A percentile compares a stretch with the other conserved stretches of the same genome.
These are phyloP conservation scores for Rosa persica DNA, from an alignment of 306 rosid species.

Conservation along the genomic window DNA sequence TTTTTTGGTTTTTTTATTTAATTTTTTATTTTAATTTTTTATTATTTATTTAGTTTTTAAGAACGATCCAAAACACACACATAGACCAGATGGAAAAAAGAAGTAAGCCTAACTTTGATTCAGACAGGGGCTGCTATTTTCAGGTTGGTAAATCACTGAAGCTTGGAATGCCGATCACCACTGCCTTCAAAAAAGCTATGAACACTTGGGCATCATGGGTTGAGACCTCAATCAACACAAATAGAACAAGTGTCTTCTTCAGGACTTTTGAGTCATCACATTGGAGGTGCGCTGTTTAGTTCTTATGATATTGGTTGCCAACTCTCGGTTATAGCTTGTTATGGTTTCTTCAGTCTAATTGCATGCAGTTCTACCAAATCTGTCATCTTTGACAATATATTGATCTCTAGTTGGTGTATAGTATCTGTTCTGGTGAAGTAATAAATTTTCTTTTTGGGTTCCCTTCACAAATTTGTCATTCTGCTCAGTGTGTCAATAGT, in stretches of 20 bases:
- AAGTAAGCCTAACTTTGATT: conserved; percentile 25
- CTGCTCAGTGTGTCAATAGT: background rate
- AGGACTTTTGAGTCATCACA: conserved; percentile 90
- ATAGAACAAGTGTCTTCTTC: conserved; percentile 71
- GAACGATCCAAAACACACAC: background rate
- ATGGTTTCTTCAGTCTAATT: background rate
- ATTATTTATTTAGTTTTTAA: background rate
- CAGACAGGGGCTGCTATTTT: conserved; percentile 95
- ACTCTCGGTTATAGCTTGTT: background rate
- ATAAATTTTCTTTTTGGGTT: background rate
- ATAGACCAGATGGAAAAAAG: background rate
- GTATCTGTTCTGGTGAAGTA: background rate
- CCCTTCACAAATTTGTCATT: background rate
- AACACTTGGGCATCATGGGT: conserved; percentile 91
- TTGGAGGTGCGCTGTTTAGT: conserved; percentile 15
- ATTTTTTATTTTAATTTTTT: background rate
- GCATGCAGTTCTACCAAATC: conserved; percentile 2
- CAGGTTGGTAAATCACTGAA: conserved; percentile 75
- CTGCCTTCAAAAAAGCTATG: conserved; percentile 68
- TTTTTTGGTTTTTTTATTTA: background rate
- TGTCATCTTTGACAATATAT: background rate
- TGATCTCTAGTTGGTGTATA: background rate
- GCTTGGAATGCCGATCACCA: conserved; percentile 82
- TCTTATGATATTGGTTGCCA: background rate
- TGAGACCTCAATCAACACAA: conserved; percentile 51